Conservation (phyloP, 2,329 filamentous ascomycete species). For the Geosmithia flava region DNA sequence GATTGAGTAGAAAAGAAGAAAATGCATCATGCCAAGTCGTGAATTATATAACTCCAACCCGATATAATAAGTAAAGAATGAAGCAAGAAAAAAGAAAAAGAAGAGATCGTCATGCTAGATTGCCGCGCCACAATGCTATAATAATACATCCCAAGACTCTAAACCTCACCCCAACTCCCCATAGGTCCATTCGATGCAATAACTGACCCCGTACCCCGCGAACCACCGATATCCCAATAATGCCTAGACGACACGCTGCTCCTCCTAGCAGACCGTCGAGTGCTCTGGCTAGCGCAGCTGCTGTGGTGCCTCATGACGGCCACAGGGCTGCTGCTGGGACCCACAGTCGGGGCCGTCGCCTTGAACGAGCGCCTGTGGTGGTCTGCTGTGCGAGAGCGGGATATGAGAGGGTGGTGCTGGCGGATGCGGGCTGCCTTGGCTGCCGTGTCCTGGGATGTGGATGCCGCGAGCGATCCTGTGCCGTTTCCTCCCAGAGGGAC, state of each 20-base stretch:
- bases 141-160: not conserved
- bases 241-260: slow-evolving; percentile 66
- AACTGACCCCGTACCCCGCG: slow-evolving; percentile 62
- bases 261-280: slow-evolving; percentile 55
- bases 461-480: slow-evolving; percentile 27
- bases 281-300: slow-evolving; percentile 83
- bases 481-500: too few relatives aligned
- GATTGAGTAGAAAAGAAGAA: not conserved
- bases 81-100: not conserved
- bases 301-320: slow-evolving; percentile 33
- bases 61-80: not conserved
- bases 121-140: not conserved
- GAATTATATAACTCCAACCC: not conserved
- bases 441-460: slow-evolving; percentile 50
- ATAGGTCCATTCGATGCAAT: slow-evolving; percentile 54
- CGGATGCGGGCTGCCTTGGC: slow-evolving; percentile 74
- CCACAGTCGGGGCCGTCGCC: slow-evolving; percentile 26
- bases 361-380: slow-evolving; percentile 38
- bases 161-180: slow-evolving; percentile 69
- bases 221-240: slow-evolving; percentile 86
- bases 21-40: not conserved
- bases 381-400: slow-evolving; percentile 36
- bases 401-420: slow-evolving; percentile 79
- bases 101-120: not conserved
- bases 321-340: slow-evolving; percentile 24